Evolutionary conservation across 805 yeast genomes (phyloP).

Genomic region (Candida wancherniae): DNA sequence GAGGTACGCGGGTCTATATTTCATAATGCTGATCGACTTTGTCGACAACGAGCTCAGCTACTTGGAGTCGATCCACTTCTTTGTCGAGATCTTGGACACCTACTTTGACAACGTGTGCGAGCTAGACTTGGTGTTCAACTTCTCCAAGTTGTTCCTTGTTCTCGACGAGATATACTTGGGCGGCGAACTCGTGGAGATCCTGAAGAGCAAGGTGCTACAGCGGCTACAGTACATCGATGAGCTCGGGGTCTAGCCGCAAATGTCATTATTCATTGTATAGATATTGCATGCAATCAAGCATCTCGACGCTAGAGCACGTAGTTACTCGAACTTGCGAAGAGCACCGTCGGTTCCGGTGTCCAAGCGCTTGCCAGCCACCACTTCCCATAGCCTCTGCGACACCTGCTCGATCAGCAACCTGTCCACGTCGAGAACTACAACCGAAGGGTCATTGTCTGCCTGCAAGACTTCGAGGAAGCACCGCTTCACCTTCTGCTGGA

Average conservation of each 20-base stretch:
- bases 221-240: slow-evolving; percentile 60
- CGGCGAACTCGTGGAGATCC: slow-evolving; percentile 87
- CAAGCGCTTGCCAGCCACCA: slow-evolving; percentile 4
- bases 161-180: slow-evolving; percentile 85
- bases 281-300: too few species aligned
- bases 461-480: slow-evolving; percentile 50
- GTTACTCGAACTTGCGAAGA: too few species aligned
- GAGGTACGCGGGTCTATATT: slow-evolving; percentile 87
- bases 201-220: slow-evolving; percentile 60
- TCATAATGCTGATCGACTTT: slow-evolving; percentile 77
- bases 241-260: slow-evolving; percentile 13
- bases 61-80: slow-evolving; percentile 77
- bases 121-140: slow-evolving; percentile 87
- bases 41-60: slow-evolving; percentile 78
- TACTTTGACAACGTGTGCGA: slow-evolving; percentile 92
- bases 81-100: slow-evolving; percentile 83
- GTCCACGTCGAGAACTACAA: slow-evolving; percentile 54
- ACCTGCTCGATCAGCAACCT: slow-evolving; percentile 56
- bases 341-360: too few species aligned
- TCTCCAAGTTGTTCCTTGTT: slow-evolving; percentile 75
- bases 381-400: slow-evolving; percentile 38
- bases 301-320: too few species aligned
- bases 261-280: too few species aligned
- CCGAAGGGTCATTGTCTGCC: slow-evolving; percentile 23
- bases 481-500: slow-evolving; percentile 67